Base-by-base conservation (phyloP, 805 yeast species). In the Saccharomycodes ludwigii region DNA sequence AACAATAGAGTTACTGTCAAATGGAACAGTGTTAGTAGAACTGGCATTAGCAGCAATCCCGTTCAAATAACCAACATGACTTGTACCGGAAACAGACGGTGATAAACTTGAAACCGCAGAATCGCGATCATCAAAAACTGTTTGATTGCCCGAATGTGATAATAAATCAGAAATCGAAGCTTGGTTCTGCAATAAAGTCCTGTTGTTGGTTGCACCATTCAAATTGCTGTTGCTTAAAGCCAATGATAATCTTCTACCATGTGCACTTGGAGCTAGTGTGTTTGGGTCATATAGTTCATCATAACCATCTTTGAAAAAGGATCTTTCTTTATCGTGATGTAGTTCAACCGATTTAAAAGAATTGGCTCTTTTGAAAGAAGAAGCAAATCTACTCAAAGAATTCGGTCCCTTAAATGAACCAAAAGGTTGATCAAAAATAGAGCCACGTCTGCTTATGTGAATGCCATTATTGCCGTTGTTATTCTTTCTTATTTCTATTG, bases 331-430 rank as follows among this genome's bases (percentile, higher is more conserved):
- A 8, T 48, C 52, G 3, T 58, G 37, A 22, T 52, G 42, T 2
- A 66, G 56, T 33, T 68, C 76, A 35, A 70, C 61, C 6, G 73
- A 68, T 43, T 65, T 70, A 41, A 79, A 72, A 3, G 84, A 71
- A 50, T 81, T 88, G 2, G 94, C 91, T 49, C 95, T 66, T 24
- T 73, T 68, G 47, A 67, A 73, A 1, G 94, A 82, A 10, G 81
- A 71, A 2, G 93, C 93, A 56, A 83, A 83, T 34, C 80, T 73
- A 36, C 76, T 73, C 25, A 83, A 50, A 1, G 91, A 78, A 54
- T 79, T 79, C 15, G 61, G 62, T 28, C 83, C 78, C 46, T 64
- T 64, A 48, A 72, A 73, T 13, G 79, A 73, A 3, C 77, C 77
- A 17, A 70, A 56, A 19, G 71, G 68, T 25, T 60, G 57, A 37